phyloP scores from a whole-genome alignment of 768 basidiomycete species.

The Rhodotorula graminis region DNA sequence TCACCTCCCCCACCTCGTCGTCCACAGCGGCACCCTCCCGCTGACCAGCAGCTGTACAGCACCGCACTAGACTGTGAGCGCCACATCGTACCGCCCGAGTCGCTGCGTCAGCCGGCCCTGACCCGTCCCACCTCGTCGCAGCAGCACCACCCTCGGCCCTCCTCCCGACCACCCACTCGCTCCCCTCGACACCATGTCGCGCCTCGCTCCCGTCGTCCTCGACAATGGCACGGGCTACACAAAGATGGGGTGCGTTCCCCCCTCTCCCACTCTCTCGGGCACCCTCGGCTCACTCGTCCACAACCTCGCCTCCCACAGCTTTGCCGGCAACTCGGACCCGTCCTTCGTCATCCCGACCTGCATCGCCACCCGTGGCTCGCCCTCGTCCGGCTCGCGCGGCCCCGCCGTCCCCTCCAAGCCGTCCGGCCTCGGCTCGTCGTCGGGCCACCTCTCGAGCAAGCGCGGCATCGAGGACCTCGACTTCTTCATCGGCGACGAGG shows the following conservation, averaged over 20 bases:
- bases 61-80: background rate
- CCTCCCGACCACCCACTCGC: background rate
- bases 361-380: constrained; percentile 67
- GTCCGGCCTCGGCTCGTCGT: constrained; percentile 51
- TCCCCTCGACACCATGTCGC: constrained; percentile 58
- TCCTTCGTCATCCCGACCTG: constrained; percentile 99
- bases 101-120: background rate
- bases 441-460: constrained; percentile 88
- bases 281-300: background rate
- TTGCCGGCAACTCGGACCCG: constrained; percentile 97
- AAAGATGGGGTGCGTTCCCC: constrained; percentile 81
- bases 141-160: background rate
- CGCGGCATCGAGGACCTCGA: constrained; percentile 97
- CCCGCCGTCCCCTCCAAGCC: constrained; percentile 56
- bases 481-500: constrained; percentile 99
- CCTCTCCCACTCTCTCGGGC: background rate
- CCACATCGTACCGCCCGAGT: accelerated
- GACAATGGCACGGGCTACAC: constrained; percentile 98
- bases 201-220: constrained; percentile 89
- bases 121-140: background rate
- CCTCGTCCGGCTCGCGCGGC: constrained; percentile 49
- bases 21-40: no score
- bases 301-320: constrained; percentile 53
- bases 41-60: no score
- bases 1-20: no score